A percentile compares a stretch with the other conserved stretches of the same genome.
Evolutionary conservation across 2,329 filamentous ascomycete genomes (phyloP).

Genomic region (Microsporum canis): DNA sequence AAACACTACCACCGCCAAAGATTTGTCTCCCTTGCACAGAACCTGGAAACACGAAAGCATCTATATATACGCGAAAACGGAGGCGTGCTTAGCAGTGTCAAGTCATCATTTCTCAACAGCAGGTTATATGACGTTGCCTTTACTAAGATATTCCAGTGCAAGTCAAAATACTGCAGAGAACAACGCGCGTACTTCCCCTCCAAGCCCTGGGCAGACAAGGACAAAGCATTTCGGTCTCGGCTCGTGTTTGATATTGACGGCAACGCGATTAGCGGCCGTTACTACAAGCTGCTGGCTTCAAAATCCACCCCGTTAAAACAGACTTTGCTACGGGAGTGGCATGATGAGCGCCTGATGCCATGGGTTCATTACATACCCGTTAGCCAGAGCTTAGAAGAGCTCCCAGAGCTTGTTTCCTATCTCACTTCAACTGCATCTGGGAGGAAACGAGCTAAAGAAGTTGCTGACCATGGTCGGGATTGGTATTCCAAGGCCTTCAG

Average conservation of each 20-base stretch:
- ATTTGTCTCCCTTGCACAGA: constrained; percentile 15
- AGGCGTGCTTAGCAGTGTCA: neutral
- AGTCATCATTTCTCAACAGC: constrained; percentile 9
- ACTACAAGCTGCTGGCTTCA: constrained; percentile 16
- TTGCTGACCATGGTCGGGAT: constrained; percentile 13
- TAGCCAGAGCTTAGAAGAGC: constrained; percentile 17
- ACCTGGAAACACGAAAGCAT: constrained; percentile 8
- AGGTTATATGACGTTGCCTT: constrained; percentile 15
- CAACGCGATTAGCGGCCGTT: constrained; percentile 19
- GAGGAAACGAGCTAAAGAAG: constrained; percentile 10
- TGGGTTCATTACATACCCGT: constrained; percentile 20
- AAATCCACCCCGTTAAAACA: constrained; percentile 17
- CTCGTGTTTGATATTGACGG: constrained; percentile 18
- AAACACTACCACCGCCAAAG: constrained; percentile 14
- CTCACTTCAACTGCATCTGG: constrained; percentile 14
- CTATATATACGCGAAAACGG: constrained; percentile 3
- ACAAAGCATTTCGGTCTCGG: constrained; percentile 10
- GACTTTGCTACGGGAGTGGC: constrained; percentile 19
- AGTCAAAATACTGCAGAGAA: constrained; percentile 11
- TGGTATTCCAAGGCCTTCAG: constrained; percentile 15
- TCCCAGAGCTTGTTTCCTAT: constrained; percentile 16
- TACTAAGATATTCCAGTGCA: constrained; percentile 15
- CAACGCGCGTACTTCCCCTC: constrained; percentile 11
- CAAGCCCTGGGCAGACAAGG: constrained; percentile 14
- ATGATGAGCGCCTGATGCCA: constrained; percentile 17